phyloP scores from a whole-genome alignment of 495 filamentous ascomycete species.

The Xylaria bambusicola region DNA sequence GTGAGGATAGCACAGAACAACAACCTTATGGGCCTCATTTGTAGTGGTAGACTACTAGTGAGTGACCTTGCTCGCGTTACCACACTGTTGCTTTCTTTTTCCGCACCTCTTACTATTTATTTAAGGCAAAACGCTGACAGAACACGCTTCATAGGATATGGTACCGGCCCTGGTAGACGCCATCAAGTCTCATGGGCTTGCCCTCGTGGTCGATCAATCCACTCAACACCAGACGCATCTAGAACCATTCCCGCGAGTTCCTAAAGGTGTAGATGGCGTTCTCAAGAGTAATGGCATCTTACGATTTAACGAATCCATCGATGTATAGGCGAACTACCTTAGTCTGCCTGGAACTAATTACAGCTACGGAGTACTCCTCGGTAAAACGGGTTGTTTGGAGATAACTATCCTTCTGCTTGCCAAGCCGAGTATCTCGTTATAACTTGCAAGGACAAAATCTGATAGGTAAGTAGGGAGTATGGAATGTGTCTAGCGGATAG shows the following conservation, averaged over 20 bases:
- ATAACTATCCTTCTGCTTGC: background rate
- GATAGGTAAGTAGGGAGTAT: background rate
- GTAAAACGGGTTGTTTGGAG: background rate
- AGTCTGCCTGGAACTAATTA: background rate
- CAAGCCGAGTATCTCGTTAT: background rate
- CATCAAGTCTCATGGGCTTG: conserved; percentile 90
- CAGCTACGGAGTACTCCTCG: background rate
- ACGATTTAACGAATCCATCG: conserved; percentile 90
- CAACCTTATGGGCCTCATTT: conserved; percentile 97
- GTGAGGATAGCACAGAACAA: conserved; percentile 92
- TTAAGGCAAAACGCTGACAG: conserved; percentile 14
- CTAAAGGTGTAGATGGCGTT: conserved; percentile 79
- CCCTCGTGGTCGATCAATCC: conserved; percentile 87
- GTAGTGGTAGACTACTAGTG: conserved; percentile 82
- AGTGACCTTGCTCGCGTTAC: conserved; percentile 31
- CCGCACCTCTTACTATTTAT: background rate
- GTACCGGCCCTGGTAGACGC: conserved; percentile 89
- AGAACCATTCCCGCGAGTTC: conserved; percentile 50
- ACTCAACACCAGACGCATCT: conserved; percentile 37
- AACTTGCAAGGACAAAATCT: background rate
- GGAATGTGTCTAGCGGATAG: background rate
- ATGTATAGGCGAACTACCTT: conserved; percentile 62
- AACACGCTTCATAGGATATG: conserved; percentile 65
- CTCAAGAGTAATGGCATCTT: conserved; percentile 83
- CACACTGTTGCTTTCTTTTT: background rate